Percentiles rank a stretch among this genome's conserved stretches.
Conservation (phyloP, 768 basidiomycete species). For the Dioszegia aurantiaca region DNA sequence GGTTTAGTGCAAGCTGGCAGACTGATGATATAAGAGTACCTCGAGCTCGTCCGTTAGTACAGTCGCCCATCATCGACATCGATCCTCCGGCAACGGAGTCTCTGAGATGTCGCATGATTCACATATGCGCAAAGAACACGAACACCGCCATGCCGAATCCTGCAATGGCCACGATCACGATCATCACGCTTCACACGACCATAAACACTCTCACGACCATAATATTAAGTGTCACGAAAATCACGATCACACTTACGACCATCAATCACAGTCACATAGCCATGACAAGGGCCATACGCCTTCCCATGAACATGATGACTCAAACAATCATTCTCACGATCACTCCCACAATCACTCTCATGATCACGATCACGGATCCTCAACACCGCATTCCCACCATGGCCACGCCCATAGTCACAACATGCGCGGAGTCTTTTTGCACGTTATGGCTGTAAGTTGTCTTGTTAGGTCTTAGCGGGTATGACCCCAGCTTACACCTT, state of each 20-base stretch:
- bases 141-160: background rate
- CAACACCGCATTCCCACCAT: conserved; percentile 33
- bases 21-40: too few relatives aligned
- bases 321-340: conserved; percentile 36
- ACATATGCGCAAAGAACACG: background rate
- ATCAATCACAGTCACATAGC: conserved; percentile 27
- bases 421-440: conserved; percentile 91
- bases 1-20: too few relatives aligned
- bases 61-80: background rate
- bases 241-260: conserved; percentile 22
- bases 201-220: conserved; percentile 12
- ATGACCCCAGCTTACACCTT: conserved; percentile 8
- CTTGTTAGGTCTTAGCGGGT: background rate
- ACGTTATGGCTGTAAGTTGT: conserved; percentile 60
- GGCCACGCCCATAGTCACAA: conserved; percentile 87
- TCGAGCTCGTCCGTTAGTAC: too few relatives aligned
- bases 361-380: conserved; percentile 20
- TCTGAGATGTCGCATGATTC: background rate
- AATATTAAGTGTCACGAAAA: conserved; percentile 9
- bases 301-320: conserved; percentile 54
- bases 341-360: conserved; percentile 36
- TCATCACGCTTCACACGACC: conserved; percentile 8
- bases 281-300: conserved; percentile 29
- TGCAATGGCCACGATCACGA: background rate
- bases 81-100: conserved; percentile 1